Evolutionary conservation across 2,329 filamentous ascomycete genomes (phyloP).

Genomic region (Xenoacremonium recifei): DNA sequence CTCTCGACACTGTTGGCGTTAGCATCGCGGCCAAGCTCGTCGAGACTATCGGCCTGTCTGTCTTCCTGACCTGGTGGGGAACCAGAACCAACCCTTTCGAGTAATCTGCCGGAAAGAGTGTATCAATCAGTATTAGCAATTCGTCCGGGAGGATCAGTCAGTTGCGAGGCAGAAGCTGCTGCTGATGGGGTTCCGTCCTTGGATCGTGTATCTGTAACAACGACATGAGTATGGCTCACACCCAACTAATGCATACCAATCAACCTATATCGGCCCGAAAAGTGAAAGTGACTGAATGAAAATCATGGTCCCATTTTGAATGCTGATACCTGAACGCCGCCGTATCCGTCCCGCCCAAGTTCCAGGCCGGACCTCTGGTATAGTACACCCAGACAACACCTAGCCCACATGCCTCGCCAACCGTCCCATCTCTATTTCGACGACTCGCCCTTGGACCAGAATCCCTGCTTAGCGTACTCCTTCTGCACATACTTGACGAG

Average conservation of each 20-base stretch:
- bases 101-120: slow-evolving; percentile 50
- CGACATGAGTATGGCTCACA: no score
- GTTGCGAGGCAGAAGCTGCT: background rate
- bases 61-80: slow-evolving; percentile 97
- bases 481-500: slow-evolving; percentile 66
- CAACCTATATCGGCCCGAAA: no score
- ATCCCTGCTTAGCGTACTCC: slow-evolving; percentile 58
- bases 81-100: slow-evolving; percentile 92
- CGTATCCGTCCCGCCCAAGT: slow-evolving; percentile 32
- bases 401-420: background rate
- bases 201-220: background rate
- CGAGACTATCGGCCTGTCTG: slow-evolving; percentile 87
- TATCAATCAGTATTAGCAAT: slow-evolving; percentile 17
- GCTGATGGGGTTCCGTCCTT: no score
- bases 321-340: slow-evolving; percentile 37
- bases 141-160: background rate
- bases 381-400: slow-evolving; percentile 34
- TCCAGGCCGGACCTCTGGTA: slow-evolving; percentile 31
- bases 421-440: background rate
- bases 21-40: slow-evolving; percentile 80
- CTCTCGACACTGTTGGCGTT: slow-evolving; percentile 85
- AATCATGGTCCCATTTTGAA: slow-evolving; percentile 27
- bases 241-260: no score
- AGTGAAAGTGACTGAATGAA: no score
- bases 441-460: slow-evolving; percentile 43